Evolutionary conservation across 768 basidiomycete genomes (phyloP).

Genomic region (Podaxis sp.): DNA sequence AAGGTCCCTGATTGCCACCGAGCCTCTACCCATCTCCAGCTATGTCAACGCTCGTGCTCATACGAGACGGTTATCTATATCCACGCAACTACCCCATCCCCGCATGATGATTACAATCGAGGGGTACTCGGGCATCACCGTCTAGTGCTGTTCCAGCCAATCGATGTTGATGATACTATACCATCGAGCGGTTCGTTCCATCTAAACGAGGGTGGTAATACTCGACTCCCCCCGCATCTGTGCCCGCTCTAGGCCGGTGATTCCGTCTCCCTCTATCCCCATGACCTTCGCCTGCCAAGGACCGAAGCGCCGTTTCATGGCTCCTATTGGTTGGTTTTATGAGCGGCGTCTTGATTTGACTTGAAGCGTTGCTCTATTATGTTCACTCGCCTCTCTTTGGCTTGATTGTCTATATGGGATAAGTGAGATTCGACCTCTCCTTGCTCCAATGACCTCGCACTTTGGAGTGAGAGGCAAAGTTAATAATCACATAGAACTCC

Average conservation of each 20-base stretch:
- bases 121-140: conserved; percentile 1
- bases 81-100: conserved; percentile 8
- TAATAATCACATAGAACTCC: not conserved
- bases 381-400: not conserved
- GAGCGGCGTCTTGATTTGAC: not conserved
- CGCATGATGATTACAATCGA: not conserved
- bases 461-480: not conserved
- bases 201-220: not conserved
- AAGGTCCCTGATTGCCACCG: not conserved
- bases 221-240: conserved; percentile 9
- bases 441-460: conserved; percentile 2
- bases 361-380: not conserved
- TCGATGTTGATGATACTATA: not conserved
- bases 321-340: not conserved
- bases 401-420: not conserved
- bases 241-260: not conserved
- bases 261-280: not conserved
- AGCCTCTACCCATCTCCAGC: not conserved
- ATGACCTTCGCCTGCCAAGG: not conserved
- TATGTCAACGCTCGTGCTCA: conserved; percentile 1
- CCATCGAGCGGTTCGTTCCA: not conserved
- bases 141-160: not conserved
- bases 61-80: conserved; percentile 5
- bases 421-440: not conserved
- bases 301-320: not conserved